phyloP scores from a whole-genome alignment of 306 rosid genomes.

The Lathyrus oleraceus region DNA sequence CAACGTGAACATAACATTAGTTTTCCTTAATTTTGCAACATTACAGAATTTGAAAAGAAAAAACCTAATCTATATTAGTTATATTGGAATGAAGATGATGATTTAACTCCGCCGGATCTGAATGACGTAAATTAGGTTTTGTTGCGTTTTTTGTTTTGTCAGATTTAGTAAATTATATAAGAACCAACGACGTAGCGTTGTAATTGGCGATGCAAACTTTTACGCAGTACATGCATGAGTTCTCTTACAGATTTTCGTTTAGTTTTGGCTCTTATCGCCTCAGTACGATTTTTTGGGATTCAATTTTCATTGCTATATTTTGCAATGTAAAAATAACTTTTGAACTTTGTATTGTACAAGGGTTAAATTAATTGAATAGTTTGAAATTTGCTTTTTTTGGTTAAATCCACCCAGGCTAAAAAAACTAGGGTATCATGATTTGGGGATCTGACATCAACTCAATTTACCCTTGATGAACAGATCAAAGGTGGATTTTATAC shows the following conservation, averaged over 20 bases:
- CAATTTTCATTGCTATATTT: constrained; percentile 9
- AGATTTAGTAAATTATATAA: constrained; percentile 37
- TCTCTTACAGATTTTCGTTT: neutral
- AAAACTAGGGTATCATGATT: neutral
- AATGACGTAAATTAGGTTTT: constrained; percentile 2
- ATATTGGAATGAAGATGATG: neutral
- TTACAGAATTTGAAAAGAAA: neutral
- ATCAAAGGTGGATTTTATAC: neutral
- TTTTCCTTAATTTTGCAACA: neutral
- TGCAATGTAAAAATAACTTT: constrained; percentile 20
- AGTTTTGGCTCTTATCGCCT: neutral
- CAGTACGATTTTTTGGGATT: neutral
- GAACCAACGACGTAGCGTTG: constrained; percentile 24
- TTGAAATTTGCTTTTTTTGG: constrained; percentile 18
- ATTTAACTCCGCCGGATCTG: constrained; percentile 41
- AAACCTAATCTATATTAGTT: constrained; percentile 9
- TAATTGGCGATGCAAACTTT: constrained; percentile 11
- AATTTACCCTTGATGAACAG: neutral
- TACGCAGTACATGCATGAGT: neutral
- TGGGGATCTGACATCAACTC: neutral
- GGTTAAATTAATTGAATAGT: neutral
- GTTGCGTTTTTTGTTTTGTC: constrained; percentile 11
- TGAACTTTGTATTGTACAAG: constrained; percentile 9
- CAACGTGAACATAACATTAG: neutral
- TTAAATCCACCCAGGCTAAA: constrained; percentile 25